These are phyloP conservation scores for Rostrohypoxylon terebratum DNA, from an alignment of 495 filamentous ascomycete species.

Conservation along the genomic window DNA sequence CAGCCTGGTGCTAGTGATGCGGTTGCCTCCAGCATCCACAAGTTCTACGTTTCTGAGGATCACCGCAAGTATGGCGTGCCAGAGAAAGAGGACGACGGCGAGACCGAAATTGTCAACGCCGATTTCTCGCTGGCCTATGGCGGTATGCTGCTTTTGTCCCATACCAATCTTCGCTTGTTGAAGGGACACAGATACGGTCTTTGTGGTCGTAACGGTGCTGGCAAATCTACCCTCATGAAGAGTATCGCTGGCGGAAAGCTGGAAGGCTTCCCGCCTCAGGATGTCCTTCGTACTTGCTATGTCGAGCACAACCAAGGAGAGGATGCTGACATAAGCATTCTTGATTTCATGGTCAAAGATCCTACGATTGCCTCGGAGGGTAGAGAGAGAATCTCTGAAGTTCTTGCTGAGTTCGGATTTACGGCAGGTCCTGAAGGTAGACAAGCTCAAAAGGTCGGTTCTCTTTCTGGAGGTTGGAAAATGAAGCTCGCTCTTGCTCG, in stretches of 20 bases:
- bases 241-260: slow-evolving; percentile 95
- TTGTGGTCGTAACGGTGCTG: slow-evolving; percentile 94
- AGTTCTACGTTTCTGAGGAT: slow-evolving; percentile 82
- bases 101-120: slow-evolving; percentile 95
- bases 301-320: slow-evolving; percentile 99
- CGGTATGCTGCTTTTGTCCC: slow-evolving; percentile 96
- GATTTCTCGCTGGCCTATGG: slow-evolving; percentile 98
- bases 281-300: slow-evolving; percentile 93
- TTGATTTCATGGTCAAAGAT: slow-evolving; percentile 90
- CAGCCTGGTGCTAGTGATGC: slow-evolving; percentile 64
- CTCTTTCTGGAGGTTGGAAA: slow-evolving; percentile 99
- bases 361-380: slow-evolving; percentile 80
- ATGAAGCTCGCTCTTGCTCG: slow-evolving; percentile 98
- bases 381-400: slow-evolving; percentile 79
- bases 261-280: slow-evolving; percentile 93
- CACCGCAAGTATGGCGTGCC: slow-evolving; percentile 87
- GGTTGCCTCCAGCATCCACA: slow-evolving; percentile 73
- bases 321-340: slow-evolving; percentile 93
- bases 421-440: slow-evolving; percentile 88
- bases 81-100: slow-evolving; percentile 82
- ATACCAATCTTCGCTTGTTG: slow-evolving; percentile 92
- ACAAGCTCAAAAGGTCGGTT: slow-evolving; percentile 88
- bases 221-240: slow-evolving; percentile 98
- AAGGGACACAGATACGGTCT: slow-evolving; percentile 98
- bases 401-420: slow-evolving; percentile 93